Evolutionary conservation across 2,329 filamentous ascomycete genomes (phyloP), one percentile per base, ranked within the genome.

Genomic region (Nothopassalora personata): DNA sequence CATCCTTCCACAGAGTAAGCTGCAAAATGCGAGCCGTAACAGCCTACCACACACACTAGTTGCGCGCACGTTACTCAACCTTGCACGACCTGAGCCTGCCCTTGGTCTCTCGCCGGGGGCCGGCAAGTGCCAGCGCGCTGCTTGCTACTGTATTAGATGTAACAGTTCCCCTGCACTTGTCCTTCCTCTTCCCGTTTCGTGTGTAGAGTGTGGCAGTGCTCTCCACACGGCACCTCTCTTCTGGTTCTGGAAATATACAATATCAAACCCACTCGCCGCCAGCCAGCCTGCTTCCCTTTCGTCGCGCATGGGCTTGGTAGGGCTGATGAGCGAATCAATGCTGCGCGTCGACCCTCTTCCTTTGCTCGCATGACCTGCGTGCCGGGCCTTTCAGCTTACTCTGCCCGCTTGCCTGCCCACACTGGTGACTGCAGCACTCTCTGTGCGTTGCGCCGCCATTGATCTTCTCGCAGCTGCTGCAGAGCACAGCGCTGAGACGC

Each of bases 261-360:
- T 28, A 34, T 18, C 30, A 10, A 51, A 31, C 30, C 46, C 49
- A 31, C 49, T 34, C 49, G 49, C 49, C 30, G 49, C 49, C 39
- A 28, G 51, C 58, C 52, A 43, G 49, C 48, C 53, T 33, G 55
- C 60, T 31, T 53, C 43, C 36, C 58, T 56, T 58, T 58, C 58
- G 52, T 59, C 53, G 51, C 61, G 58, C 58, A 63, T 59, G 55
- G 23, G 58, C 61, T 33, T 55, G 60, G 62, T 62, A 61, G 56
- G 60, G 63, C 63, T 64, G 63, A 15, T 18, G 56, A 60, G 57
- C 61, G 57, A 56, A 64, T 61, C 59, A 58, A 53, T 60, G 58
- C 50, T 36, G 55, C 54, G 23, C 49, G 52, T 50, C 53, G 48
- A 56, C 45, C 33, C 50, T 57, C 30, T 51, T 56, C 31, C 54